Evolutionary conservation across 179 eudicot genomes (phyloP), one percentile per base, ranked within the genome.

Genomic region (Heliamphora pulchella): DNA sequence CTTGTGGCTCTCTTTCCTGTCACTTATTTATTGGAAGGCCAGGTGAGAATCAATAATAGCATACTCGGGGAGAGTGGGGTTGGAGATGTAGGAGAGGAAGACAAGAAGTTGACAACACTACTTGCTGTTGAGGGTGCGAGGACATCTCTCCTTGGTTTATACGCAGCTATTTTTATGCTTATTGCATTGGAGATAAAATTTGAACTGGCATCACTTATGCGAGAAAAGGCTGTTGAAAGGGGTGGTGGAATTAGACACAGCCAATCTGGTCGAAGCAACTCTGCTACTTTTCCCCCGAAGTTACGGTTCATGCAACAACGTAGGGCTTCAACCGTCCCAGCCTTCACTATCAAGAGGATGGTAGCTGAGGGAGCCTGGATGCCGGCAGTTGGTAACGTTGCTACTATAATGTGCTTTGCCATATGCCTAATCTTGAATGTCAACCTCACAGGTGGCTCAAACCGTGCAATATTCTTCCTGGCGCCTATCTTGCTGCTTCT

Each of bases 321-420:
- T 57, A 89, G 96, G 81, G 89, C 89, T 57, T 90, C 97, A 10
- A 86, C 86, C 65, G 90, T 85, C 79, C 89, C 97, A 39, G 69
- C 89, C 72, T 96, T 96, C 76, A 92, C 96, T 31, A 91, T 96
- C 70, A 92, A 88, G 85, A 88, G 90, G 78, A 92, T 96, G 91
- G 92, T 94, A 78, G 93, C 92, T 8, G 99, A 96, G 83, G 97
- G 99, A 58, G 94, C 97, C 13, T 96, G 99, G 99, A 96, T 96
- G 99, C 97, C 99, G n/a, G 96, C 98, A 59, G 98, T 96, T 71
- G 99, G 99, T 46, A 96, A 96, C 80, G 99, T 96, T 75, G 98
- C 98, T 61, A 92, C 98, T 8, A 84, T 92, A 18, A 88, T 96
- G 94, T 94, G 97, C 86, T 96, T 96, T 78, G 97, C 96, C 46